Conservation (phyloP, 1,139 yeast genomes). For the Debaryomyces sp. region DNA sequence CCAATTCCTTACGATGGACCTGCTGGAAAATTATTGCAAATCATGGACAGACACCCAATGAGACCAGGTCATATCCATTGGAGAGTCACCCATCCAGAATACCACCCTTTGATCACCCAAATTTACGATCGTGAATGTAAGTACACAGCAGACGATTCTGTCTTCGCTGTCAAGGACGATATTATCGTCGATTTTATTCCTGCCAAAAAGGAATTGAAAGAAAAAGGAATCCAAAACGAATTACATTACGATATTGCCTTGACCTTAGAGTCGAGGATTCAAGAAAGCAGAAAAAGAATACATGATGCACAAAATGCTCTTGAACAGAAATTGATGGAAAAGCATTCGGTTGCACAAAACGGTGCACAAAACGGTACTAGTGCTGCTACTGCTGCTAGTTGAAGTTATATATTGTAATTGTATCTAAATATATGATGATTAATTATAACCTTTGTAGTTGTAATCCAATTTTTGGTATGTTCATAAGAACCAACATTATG, state of each 20-base stretch:
- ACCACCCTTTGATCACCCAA: constrained; percentile 21
- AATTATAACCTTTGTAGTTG: neutral
- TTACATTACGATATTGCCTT: constrained; percentile 21
- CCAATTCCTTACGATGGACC: constrained; percentile 21
- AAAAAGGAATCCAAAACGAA: constrained; percentile 16
- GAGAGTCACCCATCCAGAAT: constrained; percentile 27
- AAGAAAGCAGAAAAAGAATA: constrained; percentile 9
- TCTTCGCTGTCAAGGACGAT: constrained; percentile 34
- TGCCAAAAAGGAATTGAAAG: constrained; percentile 10
- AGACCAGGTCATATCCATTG: constrained; percentile 22
- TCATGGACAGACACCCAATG: constrained; percentile 21
- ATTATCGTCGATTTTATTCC: constrained; percentile 26
- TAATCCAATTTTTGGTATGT: neutral
- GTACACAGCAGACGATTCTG: constrained; percentile 28
- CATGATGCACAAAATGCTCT: constrained; percentile 8
- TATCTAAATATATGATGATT: neutral
- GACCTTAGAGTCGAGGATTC: constrained; percentile 19
- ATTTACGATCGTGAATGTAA: constrained; percentile 25
- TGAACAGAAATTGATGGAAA: constrained; percentile 6
- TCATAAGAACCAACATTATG: neutral
- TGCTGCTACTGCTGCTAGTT: neutral
- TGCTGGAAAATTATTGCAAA: constrained; percentile 18
- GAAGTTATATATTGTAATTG: neutral
- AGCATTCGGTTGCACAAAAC: neutral
- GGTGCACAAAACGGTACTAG: neutral